These are phyloP conservation scores for Pythium plurisporium DNA, from an alignment of 352 stramenopile genomes.

Conservation along the genomic window DNA sequence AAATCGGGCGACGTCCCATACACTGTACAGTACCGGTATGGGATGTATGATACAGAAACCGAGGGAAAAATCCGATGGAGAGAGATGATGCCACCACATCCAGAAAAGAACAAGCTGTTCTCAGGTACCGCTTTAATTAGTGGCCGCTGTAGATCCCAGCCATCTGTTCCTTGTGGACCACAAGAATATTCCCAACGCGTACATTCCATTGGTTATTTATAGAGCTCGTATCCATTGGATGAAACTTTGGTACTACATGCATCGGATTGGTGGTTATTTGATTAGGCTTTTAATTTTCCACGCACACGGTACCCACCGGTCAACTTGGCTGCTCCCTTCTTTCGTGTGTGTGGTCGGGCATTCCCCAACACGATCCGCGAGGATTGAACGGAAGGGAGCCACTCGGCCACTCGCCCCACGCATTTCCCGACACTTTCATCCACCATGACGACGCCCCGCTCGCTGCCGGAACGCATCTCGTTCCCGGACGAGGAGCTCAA, in stretches of 20 bases:
- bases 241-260: not conserved
- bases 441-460: conserved; percentile 27
- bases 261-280: not conserved
- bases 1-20: no score
- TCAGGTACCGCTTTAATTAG: no score
- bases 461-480: conserved; percentile 83
- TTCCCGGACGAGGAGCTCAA: conserved; percentile 82
- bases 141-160: no score
- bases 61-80: no score
- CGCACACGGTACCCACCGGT: not conserved
- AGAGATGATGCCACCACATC: no score
- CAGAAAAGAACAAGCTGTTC: no score
- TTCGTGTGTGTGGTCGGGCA: not conserved
- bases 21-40: no score
- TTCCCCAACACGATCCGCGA: not conserved
- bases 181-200: not conserved
- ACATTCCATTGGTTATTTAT: not conserved
- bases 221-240: not conserved
- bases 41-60: no score
- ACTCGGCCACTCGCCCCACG: not conserved
- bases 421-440: not conserved
- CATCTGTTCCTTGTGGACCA: conserved; percentile 2
- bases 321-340: not conserved
- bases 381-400: not conserved
- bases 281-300: not conserved